phyloP scores from a whole-genome alignment of 2,329 filamentous ascomycete genomes.

The Cladorrhinum sp. region DNA sequence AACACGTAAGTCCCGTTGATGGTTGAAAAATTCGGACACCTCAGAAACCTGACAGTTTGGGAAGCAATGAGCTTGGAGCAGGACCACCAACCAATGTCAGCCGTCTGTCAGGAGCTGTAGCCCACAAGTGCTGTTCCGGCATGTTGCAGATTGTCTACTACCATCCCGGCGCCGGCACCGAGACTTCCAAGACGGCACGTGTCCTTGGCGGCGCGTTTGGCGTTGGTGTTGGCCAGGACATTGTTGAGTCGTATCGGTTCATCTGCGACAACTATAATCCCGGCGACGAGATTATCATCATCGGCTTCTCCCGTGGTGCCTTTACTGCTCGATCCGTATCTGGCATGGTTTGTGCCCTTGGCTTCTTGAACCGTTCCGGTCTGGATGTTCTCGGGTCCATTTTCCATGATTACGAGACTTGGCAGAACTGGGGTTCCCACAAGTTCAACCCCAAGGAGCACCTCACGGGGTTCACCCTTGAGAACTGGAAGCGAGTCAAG shows the following conservation, averaged over 20 bases:
- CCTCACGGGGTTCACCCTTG: conserved; percentile 9
- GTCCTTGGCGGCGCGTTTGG: conserved; percentile 29
- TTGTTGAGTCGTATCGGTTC: conserved; percentile 38
- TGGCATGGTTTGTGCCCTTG: conserved; percentile 28
- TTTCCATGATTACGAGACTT: conserved; percentile 16
- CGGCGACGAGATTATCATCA: conserved; percentile 35
- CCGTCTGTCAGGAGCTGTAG: conserved; percentile 33
- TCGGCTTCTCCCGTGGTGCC: conserved; percentile 38
- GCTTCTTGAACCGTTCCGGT: conserved; percentile 28
- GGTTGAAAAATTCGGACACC: too few relatives aligned
- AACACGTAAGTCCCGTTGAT: conserved; percentile 17
- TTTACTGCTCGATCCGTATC: conserved; percentile 38
- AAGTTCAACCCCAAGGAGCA: conserved; percentile 6
- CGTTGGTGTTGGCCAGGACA: conserved; percentile 31
- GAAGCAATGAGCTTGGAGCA: conserved; percentile 27
- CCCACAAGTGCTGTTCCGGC: conserved; percentile 29
- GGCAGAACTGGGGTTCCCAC: conserved; percentile 11
- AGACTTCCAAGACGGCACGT: conserved; percentile 25
- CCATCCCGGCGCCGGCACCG: conserved; percentile 36
- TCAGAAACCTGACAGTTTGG: not conserved
- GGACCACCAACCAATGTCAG: conserved; percentile 34
- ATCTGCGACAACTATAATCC: conserved; percentile 36
- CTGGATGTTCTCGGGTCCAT: conserved; percentile 29
- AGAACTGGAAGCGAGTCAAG: conserved; percentile 8
- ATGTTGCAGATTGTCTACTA: conserved; percentile 38